Evolutionary conservation across 2,329 filamentous ascomycete genomes (phyloP), one percentile per base, ranked within the genome.

Genomic region (Emergomyces africanus): DNA sequence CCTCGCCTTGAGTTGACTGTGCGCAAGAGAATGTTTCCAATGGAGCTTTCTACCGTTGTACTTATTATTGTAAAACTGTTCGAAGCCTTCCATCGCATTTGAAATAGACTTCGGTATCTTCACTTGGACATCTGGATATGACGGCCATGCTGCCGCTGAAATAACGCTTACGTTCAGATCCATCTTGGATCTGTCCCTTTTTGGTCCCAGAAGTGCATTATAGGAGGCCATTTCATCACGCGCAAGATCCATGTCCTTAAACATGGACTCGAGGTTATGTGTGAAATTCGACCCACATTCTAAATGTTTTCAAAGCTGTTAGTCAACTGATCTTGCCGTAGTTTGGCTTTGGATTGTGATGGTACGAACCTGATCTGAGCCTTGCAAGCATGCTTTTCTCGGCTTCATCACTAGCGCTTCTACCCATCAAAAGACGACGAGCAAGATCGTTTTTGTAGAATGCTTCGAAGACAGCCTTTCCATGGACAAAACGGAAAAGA

Each of bases 401-500:
- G 0, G 94, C 92, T 72, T 99, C 94, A 59, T 92, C 88, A 69
- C 90, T 96, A 25, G 92, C 91, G 70, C 90, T 96, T 63, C 91
- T 84, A 44, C 87, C 87, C 89, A 97, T 91, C 59, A 99, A 80
- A 48, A 99, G 76, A 53, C 94, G 83, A 18, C 91, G 83, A 0
- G 95, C 92, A 56, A 99, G 81, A 69, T 97, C 94, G 68, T 94
- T 95, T 78, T 99, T 99, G 81, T 99, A 99, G 71, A 99, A 99
- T 0, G 94, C 92, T 71, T 99, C 94, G 63, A 99, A 99, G 0
- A 96, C 89, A 59, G 95, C 92, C 72, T 99, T 99, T 64, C 94
- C 94, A 69, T 97, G 87, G 39, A 99, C 89, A 71, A 97, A 97
- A 5, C 95, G 84, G 80, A 99, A 99, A 4, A 99, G 79, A 71